Evolutionary conservation across 371 early-diverging fungal genomes (phyloP), one percentile per base, ranked within the genome.

Genomic region (Choanephora cucurbitarum): DNA sequence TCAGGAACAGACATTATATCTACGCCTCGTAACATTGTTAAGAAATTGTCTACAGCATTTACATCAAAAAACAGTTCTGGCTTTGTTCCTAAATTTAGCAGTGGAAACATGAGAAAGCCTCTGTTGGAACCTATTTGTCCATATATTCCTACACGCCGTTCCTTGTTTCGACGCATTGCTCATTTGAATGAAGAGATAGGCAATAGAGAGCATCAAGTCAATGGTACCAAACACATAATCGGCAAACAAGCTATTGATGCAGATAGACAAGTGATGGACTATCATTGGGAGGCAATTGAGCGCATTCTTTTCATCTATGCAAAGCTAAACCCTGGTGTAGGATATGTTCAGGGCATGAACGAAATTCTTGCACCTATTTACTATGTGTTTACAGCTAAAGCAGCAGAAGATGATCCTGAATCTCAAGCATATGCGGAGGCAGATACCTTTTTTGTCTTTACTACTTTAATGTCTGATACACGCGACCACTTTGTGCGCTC

Each of bases 341-440:
- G 92, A 0, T 94, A 94, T 65, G 89, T 92, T 13, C 95, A 94
- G 66, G 93, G 95, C 41, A 93, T 94, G 95, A 93, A 92, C 62
- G 91, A 93, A 61, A 66, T 94, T 31, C 61, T 93, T 17, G 93
- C 86, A 5, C 92, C 95, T 0, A 81, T 94, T 21, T 94, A 93
- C 64, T 93, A 90, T 44, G 85, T 92, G 0, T 75, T 90, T 60
- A 88, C 91, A 21, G 63, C 63, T 0, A 60, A 60, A 23, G 18
- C 54, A 2, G 45, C 55, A 14, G 66, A 65, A 3, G 83, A 88
- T 18, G 87, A 90, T 55, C 52, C 62, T 2, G 81, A 75, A 49
- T 55, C 69, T 1, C 77, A 77, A 77, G 89, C 87, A 0, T 85
- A 91, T 57, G 91, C 93, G 0, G 95, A 94, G 62, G 92, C 95